A percentile compares a stretch with the other conserved stretches of the same genome.
These are phyloP conservation scores for Catunica adiposa DNA, from an alignment of 2,329 filamentous ascomycete species.

Conservation along the genomic window DNA sequence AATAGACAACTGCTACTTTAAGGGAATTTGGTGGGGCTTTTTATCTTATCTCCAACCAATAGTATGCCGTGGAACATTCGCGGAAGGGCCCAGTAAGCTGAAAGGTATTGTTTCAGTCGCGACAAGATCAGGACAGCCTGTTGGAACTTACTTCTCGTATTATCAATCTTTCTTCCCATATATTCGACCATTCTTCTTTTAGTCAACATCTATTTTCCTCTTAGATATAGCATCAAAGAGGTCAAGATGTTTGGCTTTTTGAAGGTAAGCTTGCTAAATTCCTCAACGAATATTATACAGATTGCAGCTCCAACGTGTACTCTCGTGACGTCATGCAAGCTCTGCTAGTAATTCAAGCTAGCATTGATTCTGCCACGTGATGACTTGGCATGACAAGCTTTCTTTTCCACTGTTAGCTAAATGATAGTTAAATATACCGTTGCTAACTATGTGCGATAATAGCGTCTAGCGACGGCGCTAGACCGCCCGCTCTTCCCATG, in stretches of 20 bases:
- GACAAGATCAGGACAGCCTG: neutral
- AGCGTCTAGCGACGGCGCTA: constrained; percentile 67
- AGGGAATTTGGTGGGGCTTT: neutral
- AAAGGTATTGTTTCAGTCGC: neutral
- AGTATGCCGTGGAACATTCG: neutral
- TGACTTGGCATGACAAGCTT: too few species aligned
- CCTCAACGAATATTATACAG: neutral
- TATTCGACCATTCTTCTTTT: neutral
- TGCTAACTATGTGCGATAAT: constrained; percentile 14
- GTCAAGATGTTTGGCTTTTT: constrained; percentile 13
- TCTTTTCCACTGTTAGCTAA: too few species aligned
- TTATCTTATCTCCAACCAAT: constrained; percentile 1
- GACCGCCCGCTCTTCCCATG: constrained; percentile 90
- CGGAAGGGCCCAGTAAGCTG: neutral
- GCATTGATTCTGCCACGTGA: too few species aligned
- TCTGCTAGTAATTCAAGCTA: too few species aligned
- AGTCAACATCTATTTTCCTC: neutral
- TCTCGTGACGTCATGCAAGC: constrained; percentile 5
- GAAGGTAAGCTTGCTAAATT: constrained; percentile 8
- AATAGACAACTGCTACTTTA: too few species aligned
- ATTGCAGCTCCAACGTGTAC: neutral
- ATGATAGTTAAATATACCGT: neutral
- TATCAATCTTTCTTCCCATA: neutral
- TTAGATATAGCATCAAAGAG: constrained; percentile 3
- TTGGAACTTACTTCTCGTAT: neutral